Evolutionary conservation across 2,329 filamentous ascomycete species (phyloP).

Genomic region (Trichoderma simmonsii): DNA sequence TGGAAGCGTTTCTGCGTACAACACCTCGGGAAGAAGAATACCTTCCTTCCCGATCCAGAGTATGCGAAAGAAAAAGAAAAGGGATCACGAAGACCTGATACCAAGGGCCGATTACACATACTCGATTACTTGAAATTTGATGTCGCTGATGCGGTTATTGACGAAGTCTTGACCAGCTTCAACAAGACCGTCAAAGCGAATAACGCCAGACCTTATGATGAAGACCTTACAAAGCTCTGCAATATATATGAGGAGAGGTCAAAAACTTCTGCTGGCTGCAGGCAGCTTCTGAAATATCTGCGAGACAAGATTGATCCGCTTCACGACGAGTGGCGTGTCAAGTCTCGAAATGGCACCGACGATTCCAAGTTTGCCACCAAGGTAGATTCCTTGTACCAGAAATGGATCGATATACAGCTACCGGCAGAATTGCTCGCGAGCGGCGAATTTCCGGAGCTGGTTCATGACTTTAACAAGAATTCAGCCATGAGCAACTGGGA

Average conservation of each 20-base stretch:
- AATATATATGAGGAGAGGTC: constrained; percentile 34
- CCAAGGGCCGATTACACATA: constrained; percentile 44
- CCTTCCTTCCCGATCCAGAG: constrained; percentile 35
- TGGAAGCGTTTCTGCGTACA: constrained; percentile 38
- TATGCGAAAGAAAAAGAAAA: constrained; percentile 42
- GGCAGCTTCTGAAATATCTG: constrained; percentile 34
- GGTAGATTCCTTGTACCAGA: constrained; percentile 37
- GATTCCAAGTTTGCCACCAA: constrained; percentile 25
- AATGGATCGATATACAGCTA: constrained; percentile 44
- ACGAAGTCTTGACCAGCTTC: constrained; percentile 36
- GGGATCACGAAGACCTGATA: constrained; percentile 7
- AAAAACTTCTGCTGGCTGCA: constrained; percentile 28
- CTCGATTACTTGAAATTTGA: constrained; percentile 61
- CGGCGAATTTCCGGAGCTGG: constrained; percentile 24
- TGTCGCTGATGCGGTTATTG: constrained; percentile 45
- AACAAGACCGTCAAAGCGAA: constrained; percentile 21
- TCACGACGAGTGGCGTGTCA: constrained; percentile 34
- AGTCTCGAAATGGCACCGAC: constrained; percentile 7
- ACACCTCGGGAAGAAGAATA: constrained; percentile 23
- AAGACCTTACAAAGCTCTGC: constrained; percentile 24
- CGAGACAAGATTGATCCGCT: constrained; percentile 32
- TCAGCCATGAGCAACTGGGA: constrained; percentile 41
- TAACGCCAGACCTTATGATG: constrained; percentile 6
- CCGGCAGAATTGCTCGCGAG: constrained; percentile 22
- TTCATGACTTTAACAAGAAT: constrained; percentile 29